Evolutionary conservation across 1,284 basidiomycete genomes (phyloP).

Genomic region (Coriolopsis trogii): DNA sequence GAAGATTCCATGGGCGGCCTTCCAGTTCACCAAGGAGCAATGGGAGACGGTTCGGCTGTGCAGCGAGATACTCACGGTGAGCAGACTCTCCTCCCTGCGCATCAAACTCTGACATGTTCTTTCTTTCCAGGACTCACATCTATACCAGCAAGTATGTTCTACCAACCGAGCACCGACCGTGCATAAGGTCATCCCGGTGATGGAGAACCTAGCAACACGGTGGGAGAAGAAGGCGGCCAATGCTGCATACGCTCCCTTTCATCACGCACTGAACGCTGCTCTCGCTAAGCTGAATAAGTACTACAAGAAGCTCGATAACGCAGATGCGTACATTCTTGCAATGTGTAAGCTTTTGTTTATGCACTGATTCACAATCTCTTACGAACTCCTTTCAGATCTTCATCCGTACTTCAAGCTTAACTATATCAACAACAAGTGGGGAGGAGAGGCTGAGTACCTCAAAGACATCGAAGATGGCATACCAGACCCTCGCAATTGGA

Average conservation of each 20-base stretch:
- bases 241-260: constrained; percentile 14
- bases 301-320: constrained; percentile 28
- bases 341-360: constrained; percentile 23
- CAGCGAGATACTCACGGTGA: constrained; percentile 1
- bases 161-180: not conserved
- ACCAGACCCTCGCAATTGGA: constrained; percentile 22
- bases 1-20: constrained; percentile 31
- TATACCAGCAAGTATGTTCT: not conserved
- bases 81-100: not conserved
- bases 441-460: constrained; percentile 22
- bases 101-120: not conserved
- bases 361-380: not conserved
- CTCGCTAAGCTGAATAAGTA: constrained; percentile 30
- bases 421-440: constrained; percentile 26
- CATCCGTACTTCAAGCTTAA: constrained; percentile 27
- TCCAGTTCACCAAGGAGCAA: constrained; percentile 22
- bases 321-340: constrained; percentile 21
- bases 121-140: not conserved
- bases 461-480: not conserved
- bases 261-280: constrained; percentile 18
- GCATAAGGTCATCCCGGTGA: not conserved
- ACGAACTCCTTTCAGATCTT: constrained; percentile 9
- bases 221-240: constrained; percentile 1
- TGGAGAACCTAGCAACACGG: not conserved
- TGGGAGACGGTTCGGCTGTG: constrained; percentile 21